Percentiles rank a stretch among this genome's conserved stretches.
These are phyloP conservation scores for Diophrys sp. DNA, from an alignment of 73 alveolate species.

Conservation along the genomic window DNA sequence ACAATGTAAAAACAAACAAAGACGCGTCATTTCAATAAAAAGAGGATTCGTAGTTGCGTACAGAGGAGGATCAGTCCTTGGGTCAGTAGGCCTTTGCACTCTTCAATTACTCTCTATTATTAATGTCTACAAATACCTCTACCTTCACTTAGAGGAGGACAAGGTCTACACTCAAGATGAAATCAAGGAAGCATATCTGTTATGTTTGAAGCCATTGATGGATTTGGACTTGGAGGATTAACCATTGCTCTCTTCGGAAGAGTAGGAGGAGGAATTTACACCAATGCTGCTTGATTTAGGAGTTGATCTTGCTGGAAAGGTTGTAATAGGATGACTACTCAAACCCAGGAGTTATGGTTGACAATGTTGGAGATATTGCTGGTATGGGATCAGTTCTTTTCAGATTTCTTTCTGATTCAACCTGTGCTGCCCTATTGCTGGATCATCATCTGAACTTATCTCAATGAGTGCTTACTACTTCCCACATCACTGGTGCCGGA, in stretches of 20 bases:
- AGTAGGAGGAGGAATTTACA: conserved; percentile 98
- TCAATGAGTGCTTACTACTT: conserved; percentile 58
- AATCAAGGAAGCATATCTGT: neutral
- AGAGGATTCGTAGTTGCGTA: conserved; percentile 80
- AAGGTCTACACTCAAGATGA: neutral
- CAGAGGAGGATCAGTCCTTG: conserved; percentile 84
- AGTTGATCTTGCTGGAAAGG: conserved; percentile 95
- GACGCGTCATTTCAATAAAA: conserved; percentile 40
- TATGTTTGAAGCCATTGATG: conserved; percentile 83
- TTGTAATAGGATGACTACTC: conserved; percentile 76
- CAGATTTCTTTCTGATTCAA: conserved; percentile 94
- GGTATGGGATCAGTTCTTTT: conserved; percentile 95
- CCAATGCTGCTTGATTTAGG: conserved; percentile 98
- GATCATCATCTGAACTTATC: conserved; percentile 55
- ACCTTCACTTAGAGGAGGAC: neutral
- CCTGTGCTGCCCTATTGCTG: conserved; percentile 91
- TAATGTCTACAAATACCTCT: conserved; percentile 58
- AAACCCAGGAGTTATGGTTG: conserved; percentile 93
- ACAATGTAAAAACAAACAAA: too few relatives aligned
- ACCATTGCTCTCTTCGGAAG: conserved; percentile 94
- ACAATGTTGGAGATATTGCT: conserved; percentile 90
- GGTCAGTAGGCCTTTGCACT: conserved; percentile 75
- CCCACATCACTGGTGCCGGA: conserved; percentile 78
- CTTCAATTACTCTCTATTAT: conserved; percentile 50
- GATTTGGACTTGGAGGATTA: conserved; percentile 95